phyloP scores from a whole-genome alignment of 345 rosid genomes.

The Heritiera littoralis region DNA sequence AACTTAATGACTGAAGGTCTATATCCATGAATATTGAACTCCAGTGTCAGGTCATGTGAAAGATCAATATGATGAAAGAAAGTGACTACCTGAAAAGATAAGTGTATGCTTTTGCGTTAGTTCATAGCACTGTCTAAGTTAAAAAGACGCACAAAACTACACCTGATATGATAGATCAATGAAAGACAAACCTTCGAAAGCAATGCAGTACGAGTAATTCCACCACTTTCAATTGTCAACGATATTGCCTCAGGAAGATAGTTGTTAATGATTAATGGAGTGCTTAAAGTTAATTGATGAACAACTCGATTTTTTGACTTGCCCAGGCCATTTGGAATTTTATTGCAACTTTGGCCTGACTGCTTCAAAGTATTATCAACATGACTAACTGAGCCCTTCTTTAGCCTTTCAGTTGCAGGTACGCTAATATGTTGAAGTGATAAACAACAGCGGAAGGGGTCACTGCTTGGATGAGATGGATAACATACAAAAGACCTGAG shows the following conservation, averaged over 20 bases:
- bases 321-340: slow-evolving; percentile 39
- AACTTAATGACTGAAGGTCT: slow-evolving; percentile 63
- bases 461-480: slow-evolving; percentile 86
- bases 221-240: slow-evolving; percentile 74
- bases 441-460: slow-evolving; percentile 87
- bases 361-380: slow-evolving; percentile 27
- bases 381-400: slow-evolving; percentile 33
- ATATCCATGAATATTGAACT: slow-evolving; percentile 62
- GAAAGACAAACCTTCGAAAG: slow-evolving; percentile 75
- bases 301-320: slow-evolving; percentile 48
- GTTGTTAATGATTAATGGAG: slow-evolving; percentile 68
- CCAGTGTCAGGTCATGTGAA: slow-evolving; percentile 74
- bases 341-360: slow-evolving; percentile 37
- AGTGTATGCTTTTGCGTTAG: slow-evolving; percentile 14
- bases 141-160: slow-evolving; percentile 18
- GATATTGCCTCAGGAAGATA: slow-evolving; percentile 74
- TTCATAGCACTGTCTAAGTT: slow-evolving; percentile 21
- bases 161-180: slow-evolving; percentile 9
- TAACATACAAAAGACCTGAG: slow-evolving; percentile 88
- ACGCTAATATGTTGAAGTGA: slow-evolving; percentile 60
- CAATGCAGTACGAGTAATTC: slow-evolving; percentile 53
- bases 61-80: slow-evolving; percentile 88
- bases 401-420: slow-evolving; percentile 45
- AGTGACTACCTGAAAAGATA: slow-evolving; percentile 56
- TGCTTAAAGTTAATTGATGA: slow-evolving; percentile 72